These are phyloP conservation scores for Cephaloascus albidus DNA, from an alignment of 805 yeast species.

Conservation along the genomic window DNA sequence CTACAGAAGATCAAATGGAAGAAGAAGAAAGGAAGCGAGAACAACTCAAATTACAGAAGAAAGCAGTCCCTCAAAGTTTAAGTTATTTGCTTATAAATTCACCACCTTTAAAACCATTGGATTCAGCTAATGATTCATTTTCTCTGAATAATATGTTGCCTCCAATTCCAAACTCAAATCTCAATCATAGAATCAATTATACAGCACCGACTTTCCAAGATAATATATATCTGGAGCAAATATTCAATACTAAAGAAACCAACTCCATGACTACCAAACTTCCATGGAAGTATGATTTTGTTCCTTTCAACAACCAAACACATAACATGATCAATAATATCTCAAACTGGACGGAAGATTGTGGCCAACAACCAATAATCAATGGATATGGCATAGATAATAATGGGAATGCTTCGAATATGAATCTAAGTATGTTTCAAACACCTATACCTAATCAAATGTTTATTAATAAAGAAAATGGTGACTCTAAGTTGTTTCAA, in stretches of 20 bases:
- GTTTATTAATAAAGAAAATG: too few relatives aligned
- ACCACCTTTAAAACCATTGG: constrained; percentile 17
- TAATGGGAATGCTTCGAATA: constrained; percentile 2
- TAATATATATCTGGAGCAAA: too few relatives aligned
- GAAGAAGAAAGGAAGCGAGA: constrained; percentile 38
- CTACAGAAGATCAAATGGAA: constrained; percentile 27
- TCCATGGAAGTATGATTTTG: too few relatives aligned
- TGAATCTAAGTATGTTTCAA: too few relatives aligned
- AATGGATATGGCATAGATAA: constrained; percentile 12
- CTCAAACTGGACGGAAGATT: constrained; percentile 49
- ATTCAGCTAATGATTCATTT: neutral
- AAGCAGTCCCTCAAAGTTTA: constrained; percentile 45
- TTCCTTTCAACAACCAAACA: constrained; percentile 37
- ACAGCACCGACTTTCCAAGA: too few relatives aligned
- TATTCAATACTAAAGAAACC: too few relatives aligned
- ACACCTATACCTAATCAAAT: too few relatives aligned
- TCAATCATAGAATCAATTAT: too few relatives aligned
- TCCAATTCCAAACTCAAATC: neutral
- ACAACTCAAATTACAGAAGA: constrained; percentile 40
- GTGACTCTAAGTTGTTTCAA: too few relatives aligned
- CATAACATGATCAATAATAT: constrained; percentile 54
- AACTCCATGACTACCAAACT: too few relatives aligned
- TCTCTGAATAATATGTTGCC: neutral
- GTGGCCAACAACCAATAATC: constrained; percentile 30
- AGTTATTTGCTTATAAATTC: constrained; percentile 37